phyloP scores from a whole-genome alignment of 805 yeast species.

The Starmerella apis region DNA sequence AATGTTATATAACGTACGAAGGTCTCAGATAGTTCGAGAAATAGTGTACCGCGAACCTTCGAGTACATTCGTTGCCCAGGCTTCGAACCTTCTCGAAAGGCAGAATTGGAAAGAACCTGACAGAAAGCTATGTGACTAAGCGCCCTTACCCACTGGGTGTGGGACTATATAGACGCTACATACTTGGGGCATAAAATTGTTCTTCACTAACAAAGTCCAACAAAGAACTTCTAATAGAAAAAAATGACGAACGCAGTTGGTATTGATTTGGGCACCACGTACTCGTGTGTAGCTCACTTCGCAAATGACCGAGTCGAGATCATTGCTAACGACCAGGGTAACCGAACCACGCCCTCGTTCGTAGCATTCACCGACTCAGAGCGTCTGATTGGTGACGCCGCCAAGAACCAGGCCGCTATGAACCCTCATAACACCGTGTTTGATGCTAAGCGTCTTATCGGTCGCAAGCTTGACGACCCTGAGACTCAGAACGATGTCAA shows the following conservation, averaged over 20 bases:
- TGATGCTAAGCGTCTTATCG: slow-evolving; percentile 92
- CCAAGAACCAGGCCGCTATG: slow-evolving; percentile 97
- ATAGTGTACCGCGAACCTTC: not conserved
- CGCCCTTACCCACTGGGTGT: slow-evolving; percentile 15
- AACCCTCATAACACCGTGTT: slow-evolving; percentile 89
- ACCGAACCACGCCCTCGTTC: slow-evolving; percentile 94
- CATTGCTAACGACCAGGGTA: slow-evolving; percentile 96
- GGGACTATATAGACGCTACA: slow-evolving; percentile 12
- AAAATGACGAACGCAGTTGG: slow-evolving; percentile 27
- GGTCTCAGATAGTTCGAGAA: not conserved
- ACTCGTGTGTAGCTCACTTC: slow-evolving; percentile 91
- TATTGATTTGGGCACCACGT: slow-evolving; percentile 79
- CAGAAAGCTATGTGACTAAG: slow-evolving; percentile 15
- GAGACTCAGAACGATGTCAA: slow-evolving; percentile 71
- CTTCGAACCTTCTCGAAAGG: slow-evolving; percentile 19
- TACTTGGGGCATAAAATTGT: not conserved
- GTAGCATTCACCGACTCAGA: slow-evolving; percentile 94
- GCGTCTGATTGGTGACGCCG: slow-evolving; percentile 94
- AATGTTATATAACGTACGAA: not conserved
- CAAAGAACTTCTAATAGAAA: not conserved
- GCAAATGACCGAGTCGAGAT: slow-evolving; percentile 84
- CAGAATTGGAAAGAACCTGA: slow-evolving; percentile 18
- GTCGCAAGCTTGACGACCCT: slow-evolving; percentile 67
- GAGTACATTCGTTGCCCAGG: not conserved
- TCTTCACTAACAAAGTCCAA: not conserved